These are phyloP conservation scores for Vararia minispora DNA, from an alignment of 768 basidiomycete species.

Conservation along the genomic window DNA sequence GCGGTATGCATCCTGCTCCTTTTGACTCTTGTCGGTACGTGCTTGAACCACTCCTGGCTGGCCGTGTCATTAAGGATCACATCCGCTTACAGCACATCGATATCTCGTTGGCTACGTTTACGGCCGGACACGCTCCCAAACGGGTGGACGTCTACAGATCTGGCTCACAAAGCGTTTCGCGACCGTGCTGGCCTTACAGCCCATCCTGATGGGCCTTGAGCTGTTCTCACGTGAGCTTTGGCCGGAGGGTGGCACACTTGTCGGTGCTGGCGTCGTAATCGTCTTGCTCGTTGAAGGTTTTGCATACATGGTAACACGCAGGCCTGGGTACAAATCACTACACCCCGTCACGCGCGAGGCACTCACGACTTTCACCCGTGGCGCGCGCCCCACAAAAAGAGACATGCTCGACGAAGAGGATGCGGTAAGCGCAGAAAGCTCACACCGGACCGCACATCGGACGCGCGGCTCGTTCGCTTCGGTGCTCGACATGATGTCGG, in stretches of 20 bases:
- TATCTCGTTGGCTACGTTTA: slow-evolving; percentile 73
- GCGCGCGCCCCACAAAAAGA: slow-evolving; percentile 28
- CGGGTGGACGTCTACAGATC: slow-evolving; percentile 62
- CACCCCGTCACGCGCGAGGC: slow-evolving; percentile 47
- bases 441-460: slow-evolving; percentile 23
- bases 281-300: slow-evolving; percentile 54
- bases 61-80: background rate
- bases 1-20: slow-evolving; percentile 56
- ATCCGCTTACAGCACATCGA: slow-evolving; percentile 49
- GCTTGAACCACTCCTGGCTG: background rate
- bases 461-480: slow-evolving; percentile 67
- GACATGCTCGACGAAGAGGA: slow-evolving; percentile 37
- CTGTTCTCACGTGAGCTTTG: slow-evolving; percentile 56
- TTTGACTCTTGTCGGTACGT: slow-evolving; percentile 54
- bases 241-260: slow-evolving; percentile 58
- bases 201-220: slow-evolving; percentile 64
- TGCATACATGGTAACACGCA: slow-evolving; percentile 35
- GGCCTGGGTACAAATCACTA: slow-evolving; percentile 37
- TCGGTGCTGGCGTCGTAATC: slow-evolving; percentile 42
- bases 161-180: slow-evolving; percentile 69
- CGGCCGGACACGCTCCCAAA: slow-evolving; percentile 60
- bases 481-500: slow-evolving; percentile 77
- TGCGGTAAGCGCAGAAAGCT: slow-evolving; percentile 35
- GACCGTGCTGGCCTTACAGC: slow-evolving; percentile 61
- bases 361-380: slow-evolving; percentile 37